phyloP scores from a whole-genome alignment of 306 rosid species.

The Hippophae gyantsensis region DNA sequence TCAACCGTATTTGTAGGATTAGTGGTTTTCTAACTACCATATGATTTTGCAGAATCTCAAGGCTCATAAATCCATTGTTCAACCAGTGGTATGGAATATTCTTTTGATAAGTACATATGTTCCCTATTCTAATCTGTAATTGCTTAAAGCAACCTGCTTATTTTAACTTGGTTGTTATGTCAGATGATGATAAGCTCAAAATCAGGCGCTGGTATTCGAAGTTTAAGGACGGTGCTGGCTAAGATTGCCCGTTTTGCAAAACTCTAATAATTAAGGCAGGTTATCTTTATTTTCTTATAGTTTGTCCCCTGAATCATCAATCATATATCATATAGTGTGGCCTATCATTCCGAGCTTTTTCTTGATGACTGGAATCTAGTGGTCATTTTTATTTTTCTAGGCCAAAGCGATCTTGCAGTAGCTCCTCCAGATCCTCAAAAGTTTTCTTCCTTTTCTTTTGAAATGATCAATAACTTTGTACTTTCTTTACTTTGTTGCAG shows the following conservation, averaged over 20 bases:
- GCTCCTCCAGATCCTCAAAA: too few species aligned
- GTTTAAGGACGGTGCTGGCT: constrained; percentile 70
- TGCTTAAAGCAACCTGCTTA: constrained; percentile 7
- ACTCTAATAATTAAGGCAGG: constrained; percentile 24
- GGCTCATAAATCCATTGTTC: constrained; percentile 57
- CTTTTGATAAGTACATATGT: background rate
- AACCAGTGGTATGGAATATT: constrained; percentile 61
- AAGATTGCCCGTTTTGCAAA: constrained; percentile 64
- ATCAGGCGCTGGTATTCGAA: constrained; percentile 87
- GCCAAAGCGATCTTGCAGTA: too few species aligned
- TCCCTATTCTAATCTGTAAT: background rate
- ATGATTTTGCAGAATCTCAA: constrained; percentile 50
- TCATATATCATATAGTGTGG: background rate
- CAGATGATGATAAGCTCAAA: constrained; percentile 94
- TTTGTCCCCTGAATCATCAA: background rate
- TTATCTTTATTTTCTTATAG: constrained; percentile 3
- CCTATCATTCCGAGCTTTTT: too few species aligned
- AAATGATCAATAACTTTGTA: too few species aligned
- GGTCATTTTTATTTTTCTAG: too few species aligned
- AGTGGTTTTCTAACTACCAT: constrained; percentile 15
- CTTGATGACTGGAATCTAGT: too few species aligned
- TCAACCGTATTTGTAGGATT: constrained; percentile 17
- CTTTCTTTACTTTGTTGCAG: too few species aligned
- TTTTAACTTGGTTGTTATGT: constrained; percentile 15
- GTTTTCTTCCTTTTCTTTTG: too few species aligned